Conservation (phyloP, 805 yeast genomes). For the Starmerella vaccinii region DNA sequence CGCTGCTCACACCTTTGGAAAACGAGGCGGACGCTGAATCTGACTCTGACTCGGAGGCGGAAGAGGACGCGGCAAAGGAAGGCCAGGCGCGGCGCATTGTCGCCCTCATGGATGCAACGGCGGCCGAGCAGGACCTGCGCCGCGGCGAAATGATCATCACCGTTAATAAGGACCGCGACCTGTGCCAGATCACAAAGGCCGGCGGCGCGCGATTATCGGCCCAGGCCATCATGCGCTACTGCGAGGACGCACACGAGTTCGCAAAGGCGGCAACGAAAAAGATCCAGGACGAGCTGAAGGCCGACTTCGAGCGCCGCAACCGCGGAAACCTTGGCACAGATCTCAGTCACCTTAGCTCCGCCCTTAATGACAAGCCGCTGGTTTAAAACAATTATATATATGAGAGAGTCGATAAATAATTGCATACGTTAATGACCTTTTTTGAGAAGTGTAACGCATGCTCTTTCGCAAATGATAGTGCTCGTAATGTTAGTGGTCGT, state of each 20-base stretch:
- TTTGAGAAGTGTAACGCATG: too few relatives aligned
- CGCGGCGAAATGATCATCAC: conserved; percentile 79
- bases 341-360: conserved; percentile 25
- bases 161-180: conserved; percentile 76
- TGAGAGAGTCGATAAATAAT: neutral
- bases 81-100: conserved; percentile 7
- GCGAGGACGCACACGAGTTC: conserved; percentile 51
- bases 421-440: too few relatives aligned
- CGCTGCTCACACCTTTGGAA: conserved; percentile 26
- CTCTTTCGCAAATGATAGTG: neutral
- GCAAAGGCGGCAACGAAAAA: conserved; percentile 56
- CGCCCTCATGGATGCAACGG: conserved; percentile 52
- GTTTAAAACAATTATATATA: conserved; percentile 2
- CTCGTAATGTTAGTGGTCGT: neutral
- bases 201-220: conserved; percentile 86
- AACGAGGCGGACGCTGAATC: conserved; percentile 37
- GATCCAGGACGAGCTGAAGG: conserved; percentile 46
- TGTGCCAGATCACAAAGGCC: conserved; percentile 80
- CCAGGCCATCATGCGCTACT: conserved; percentile 52
- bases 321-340: conserved; percentile 30
- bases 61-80: conserved; percentile 30
- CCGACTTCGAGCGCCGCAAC: conserved; percentile 44
- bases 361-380: conserved; percentile 24
- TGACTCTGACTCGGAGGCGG: conserved; percentile 59
- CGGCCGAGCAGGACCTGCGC: conserved; percentile 64